Evolutionary conservation across 1,139 yeast genomes (phyloP).

Genomic region (Pichia sp.): DNA sequence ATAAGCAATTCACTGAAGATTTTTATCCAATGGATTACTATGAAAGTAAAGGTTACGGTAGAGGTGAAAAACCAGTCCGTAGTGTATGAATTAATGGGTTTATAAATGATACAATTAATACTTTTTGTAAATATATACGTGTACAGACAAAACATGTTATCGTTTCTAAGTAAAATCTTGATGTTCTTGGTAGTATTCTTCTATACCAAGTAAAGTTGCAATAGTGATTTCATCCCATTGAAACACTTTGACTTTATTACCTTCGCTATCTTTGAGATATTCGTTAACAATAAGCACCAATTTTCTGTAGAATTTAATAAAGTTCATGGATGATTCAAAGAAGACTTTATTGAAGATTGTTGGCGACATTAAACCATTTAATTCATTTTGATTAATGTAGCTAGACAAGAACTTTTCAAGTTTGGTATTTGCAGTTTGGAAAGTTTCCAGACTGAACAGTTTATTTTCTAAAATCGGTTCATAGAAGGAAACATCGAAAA

Average conservation of each 20-base stretch:
- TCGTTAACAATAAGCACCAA: slow-evolving; percentile 41
- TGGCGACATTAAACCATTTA: slow-evolving; percentile 64
- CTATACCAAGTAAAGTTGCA: slow-evolving; percentile 65
- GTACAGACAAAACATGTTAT: not conserved
- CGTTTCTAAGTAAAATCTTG: not conserved
- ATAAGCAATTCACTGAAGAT: slow-evolving; percentile 60
- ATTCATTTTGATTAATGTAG: slow-evolving; percentile 56
- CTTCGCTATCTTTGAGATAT: slow-evolving; percentile 36
- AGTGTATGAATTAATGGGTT: not conserved
- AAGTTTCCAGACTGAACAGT: slow-evolving; percentile 45
- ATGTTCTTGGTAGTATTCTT: slow-evolving; percentile 32
- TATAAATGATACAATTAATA: too few relatives aligned
- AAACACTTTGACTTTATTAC: slow-evolving; percentile 32
- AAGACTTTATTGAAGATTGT: slow-evolving; percentile 54
- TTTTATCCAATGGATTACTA: slow-evolving; percentile 97
- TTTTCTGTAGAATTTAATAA: slow-evolving; percentile 52
- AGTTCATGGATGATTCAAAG: slow-evolving; percentile 45
- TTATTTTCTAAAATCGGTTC: slow-evolving; percentile 65
- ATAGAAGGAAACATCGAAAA: slow-evolving; percentile 55
- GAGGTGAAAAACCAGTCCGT: slow-evolving; percentile 65
- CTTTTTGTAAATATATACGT: too few relatives aligned
- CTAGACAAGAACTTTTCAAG: slow-evolving; percentile 55
- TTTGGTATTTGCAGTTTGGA: slow-evolving; percentile 42
- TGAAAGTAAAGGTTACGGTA: slow-evolving; percentile 86
- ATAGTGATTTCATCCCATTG: slow-evolving; percentile 59